A percentile compares a stretch with the other conserved stretches of the same genome.
phyloP scores from a whole-genome alignment of 2,329 filamentous ascomycete genomes.

The Colletotrichum brevisporum region DNA sequence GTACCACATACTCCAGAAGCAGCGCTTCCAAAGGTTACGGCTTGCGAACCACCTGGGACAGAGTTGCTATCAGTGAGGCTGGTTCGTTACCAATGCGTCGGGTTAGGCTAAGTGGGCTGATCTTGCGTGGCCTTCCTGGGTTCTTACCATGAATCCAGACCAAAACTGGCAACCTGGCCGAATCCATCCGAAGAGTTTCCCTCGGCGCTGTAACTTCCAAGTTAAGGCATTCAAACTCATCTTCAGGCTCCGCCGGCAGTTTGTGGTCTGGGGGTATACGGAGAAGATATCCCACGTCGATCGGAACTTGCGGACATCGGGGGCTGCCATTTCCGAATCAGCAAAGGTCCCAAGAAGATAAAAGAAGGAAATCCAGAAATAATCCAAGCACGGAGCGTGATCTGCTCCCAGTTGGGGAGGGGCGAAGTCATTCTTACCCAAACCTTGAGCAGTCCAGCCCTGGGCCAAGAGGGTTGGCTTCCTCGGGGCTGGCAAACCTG shows the following conservation, averaged over 20 bases:
- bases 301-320: conserved; percentile 56
- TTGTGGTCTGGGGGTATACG: conserved; percentile 54
- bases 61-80: not conserved
- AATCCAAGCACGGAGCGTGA: not conserved
- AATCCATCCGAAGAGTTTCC: not conserved
- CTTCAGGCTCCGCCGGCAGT: conserved; percentile 47
- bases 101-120: too few species aligned
- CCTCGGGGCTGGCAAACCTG: conserved; percentile 22
- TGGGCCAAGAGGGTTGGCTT: not conserved
- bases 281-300: conserved; percentile 59
- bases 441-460: conserved; percentile 24
- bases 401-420: too few species aligned
- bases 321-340: conserved; percentile 47
- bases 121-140: not conserved
- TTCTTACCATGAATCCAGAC: conserved; percentile 60
- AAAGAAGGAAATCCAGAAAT: not conserved
- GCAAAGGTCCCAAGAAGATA: conserved; percentile 20
- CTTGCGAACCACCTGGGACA: conserved; percentile 55
- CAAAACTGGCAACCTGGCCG: conserved; percentile 53
- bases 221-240: conserved; percentile 60
- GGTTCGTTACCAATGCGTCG: too few species aligned
- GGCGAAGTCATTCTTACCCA: conserved; percentile 10
- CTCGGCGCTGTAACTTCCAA: conserved; percentile 54
- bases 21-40: conserved; percentile 58
- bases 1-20: conserved; percentile 58